These are phyloP conservation scores for Xylaria acuta DNA, from an alignment of 495 filamentous ascomycete genomes.

Conservation along the genomic window DNA sequence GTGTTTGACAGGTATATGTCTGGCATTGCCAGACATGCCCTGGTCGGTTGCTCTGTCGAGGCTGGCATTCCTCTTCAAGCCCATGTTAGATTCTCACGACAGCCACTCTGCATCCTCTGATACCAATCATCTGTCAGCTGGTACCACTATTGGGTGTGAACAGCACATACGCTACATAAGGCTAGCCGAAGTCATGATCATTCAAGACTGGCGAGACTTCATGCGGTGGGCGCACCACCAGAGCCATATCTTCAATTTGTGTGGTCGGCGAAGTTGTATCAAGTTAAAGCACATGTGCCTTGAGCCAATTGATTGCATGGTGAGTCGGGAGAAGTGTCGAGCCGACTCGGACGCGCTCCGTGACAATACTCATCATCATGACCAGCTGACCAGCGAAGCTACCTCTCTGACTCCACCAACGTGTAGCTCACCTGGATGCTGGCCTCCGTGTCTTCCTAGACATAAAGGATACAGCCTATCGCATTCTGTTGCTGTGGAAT, in stretches of 20 bases:
- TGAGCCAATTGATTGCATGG: slow-evolving; percentile 8
- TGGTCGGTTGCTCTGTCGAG: slow-evolving; percentile 23
- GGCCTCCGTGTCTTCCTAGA: slow-evolving; percentile 10
- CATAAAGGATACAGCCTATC: not conserved
- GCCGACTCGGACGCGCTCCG: not conserved
- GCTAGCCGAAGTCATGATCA: slow-evolving; percentile 9
- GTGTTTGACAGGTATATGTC: slow-evolving; percentile 19
- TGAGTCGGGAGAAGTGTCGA: slow-evolving; percentile 14
- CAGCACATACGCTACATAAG: slow-evolving; percentile 9
- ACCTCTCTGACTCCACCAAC: not conserved
- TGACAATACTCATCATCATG: not conserved
- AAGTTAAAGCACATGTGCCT: slow-evolving; percentile 23
- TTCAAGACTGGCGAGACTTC: slow-evolving; percentile 23
- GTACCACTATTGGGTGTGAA: slow-evolving; percentile 14
- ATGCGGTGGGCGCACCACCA: slow-evolving; percentile 21
- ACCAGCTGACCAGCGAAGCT: not conserved
- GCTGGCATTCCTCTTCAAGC: slow-evolving; percentile 16
- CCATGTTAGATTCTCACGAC: not conserved
- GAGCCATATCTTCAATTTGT: slow-evolving; percentile 16
- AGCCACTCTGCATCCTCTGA: not conserved
- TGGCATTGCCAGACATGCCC: slow-evolving; percentile 23
- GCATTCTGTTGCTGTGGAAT: slow-evolving; percentile 5
- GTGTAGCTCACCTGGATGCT: slow-evolving; percentile 9
- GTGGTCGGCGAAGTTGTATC: slow-evolving; percentile 15
- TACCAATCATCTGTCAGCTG: not conserved